Conservation (phyloP, 2,329 filamentous ascomycete genomes). For the Neonectria hederae region DNA sequence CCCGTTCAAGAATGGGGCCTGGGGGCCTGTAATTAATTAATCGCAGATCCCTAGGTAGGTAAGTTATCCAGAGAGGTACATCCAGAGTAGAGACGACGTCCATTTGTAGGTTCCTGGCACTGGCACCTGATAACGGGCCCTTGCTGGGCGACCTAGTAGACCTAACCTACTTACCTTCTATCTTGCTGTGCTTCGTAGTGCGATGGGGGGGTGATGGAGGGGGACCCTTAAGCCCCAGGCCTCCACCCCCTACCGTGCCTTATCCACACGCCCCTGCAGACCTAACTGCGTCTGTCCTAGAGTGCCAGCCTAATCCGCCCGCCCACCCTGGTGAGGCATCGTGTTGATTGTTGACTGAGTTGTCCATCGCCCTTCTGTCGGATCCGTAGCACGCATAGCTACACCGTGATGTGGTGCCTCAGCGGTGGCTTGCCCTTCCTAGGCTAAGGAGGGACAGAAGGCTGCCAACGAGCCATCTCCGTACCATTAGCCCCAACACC, state of each 20-base stretch:
- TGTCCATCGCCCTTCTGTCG: neutral
- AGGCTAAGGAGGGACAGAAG: slow-evolving; percentile 5
- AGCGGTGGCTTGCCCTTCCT: slow-evolving; percentile 11
- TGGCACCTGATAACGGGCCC: neutral
- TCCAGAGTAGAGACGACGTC: neutral
- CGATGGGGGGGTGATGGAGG: neutral
- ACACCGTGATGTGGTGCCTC: slow-evolving; percentile 12
- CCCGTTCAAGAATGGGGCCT: neutral
- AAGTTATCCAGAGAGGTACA: no score
- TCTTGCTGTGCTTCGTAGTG: neutral
- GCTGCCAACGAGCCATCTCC: neutral
- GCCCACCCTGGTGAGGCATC: neutral
- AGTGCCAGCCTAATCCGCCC: neutral
- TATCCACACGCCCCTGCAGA: neutral
- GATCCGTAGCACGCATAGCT: neutral
- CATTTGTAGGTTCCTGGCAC: neutral
- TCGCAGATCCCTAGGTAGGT: slow-evolving; percentile 14
- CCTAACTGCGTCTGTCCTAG: slow-evolving; percentile 1
- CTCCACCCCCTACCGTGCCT: neutral
- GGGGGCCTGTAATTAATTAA: slow-evolving; percentile 13
- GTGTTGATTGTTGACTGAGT: neutral
- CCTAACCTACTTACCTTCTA: no score
- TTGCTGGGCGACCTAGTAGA: slow-evolving; percentile 1
- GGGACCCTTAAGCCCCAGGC: neutral
- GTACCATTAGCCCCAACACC: slow-evolving; percentile 16